These are phyloP conservation scores for Trametes elegans DNA, from an alignment of 768 basidiomycete species.

Conservation along the genomic window DNA sequence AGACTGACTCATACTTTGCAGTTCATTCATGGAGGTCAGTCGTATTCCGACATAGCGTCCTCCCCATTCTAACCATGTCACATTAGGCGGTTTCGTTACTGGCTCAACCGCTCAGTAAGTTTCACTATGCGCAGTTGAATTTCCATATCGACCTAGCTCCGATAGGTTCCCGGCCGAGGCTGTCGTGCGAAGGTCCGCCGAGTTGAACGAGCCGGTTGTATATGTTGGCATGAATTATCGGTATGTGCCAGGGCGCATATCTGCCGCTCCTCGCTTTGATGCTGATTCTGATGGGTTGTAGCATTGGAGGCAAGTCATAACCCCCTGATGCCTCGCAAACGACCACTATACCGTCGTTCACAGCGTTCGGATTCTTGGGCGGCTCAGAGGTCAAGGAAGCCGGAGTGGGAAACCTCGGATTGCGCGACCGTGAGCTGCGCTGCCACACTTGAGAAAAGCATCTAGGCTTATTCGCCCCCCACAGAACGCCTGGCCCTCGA, in stretches of 20 bases:
- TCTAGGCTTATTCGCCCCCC: too few relatives aligned
- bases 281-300: background rate
- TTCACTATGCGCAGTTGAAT: background rate
- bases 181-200: constrained; percentile 44
- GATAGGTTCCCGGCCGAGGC: constrained; percentile 40
- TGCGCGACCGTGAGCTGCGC: constrained; percentile 38
- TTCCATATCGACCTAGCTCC: too few relatives aligned
- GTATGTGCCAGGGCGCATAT: constrained; percentile 25
- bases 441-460: background rate
- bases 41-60: background rate
- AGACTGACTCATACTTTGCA: background rate
- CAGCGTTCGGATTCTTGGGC: constrained; percentile 25
- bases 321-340: too few relatives aligned
- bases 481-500: constrained; percentile 40
- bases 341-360: background rate
- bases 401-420: constrained; percentile 34
- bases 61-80: background rate
- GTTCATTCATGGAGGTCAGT: constrained; percentile 8
- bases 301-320: background rate
- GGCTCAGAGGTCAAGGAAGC: constrained; percentile 25
- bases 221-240: constrained; percentile 58
- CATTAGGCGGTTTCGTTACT: constrained; percentile 1
- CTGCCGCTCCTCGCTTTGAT: background rate
- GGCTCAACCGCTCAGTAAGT: constrained; percentile 1
- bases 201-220: constrained; percentile 42